A percentile compares a stretch with the other conserved stretches of the same genome.
phyloP scores from a whole-genome alignment of 2,329 filamentous ascomycete species.

The Pseudogymnoascus sp. region DNA sequence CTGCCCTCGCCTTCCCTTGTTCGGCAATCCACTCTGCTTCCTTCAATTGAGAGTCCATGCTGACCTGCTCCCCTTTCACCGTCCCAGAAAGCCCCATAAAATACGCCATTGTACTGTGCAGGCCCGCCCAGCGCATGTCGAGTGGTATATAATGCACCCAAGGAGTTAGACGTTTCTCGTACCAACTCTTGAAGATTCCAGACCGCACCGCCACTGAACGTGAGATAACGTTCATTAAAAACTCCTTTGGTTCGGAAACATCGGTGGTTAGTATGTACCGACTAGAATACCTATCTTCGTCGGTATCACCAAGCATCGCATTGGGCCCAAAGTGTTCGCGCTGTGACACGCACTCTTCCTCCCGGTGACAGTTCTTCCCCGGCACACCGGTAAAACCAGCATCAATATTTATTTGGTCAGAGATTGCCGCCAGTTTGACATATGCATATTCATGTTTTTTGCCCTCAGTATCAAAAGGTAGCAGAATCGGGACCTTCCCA shows the following conservation, averaged over 20 bases:
- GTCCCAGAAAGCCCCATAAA: slow-evolving; percentile 20
- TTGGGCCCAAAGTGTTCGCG: slow-evolving; percentile 24
- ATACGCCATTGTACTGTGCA: slow-evolving; percentile 24
- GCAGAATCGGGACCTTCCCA: slow-evolving; percentile 25
- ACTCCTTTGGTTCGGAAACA: slow-evolving; percentile 41
- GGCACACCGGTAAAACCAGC: slow-evolving; percentile 33
- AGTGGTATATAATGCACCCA: slow-evolving; percentile 59
- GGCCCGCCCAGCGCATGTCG: slow-evolving; percentile 34
- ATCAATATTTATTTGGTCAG: slow-evolving; percentile 24
- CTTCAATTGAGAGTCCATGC: slow-evolving; percentile 15
- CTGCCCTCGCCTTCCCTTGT: slow-evolving; percentile 46
- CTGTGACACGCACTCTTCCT: slow-evolving; percentile 29
- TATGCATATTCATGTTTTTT: slow-evolving; percentile 33
- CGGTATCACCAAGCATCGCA: slow-evolving; percentile 27
- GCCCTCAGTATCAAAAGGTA: slow-evolving; percentile 23
- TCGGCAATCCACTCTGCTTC: slow-evolving; percentile 44
- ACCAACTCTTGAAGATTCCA: slow-evolving; percentile 56
- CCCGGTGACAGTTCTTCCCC: slow-evolving; percentile 23
- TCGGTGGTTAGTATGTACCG: slow-evolving; percentile 53
- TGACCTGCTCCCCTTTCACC: slow-evolving; percentile 8
- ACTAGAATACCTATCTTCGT: slow-evolving; percentile 31
- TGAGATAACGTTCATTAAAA: slow-evolving; percentile 42
- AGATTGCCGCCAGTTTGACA: slow-evolving; percentile 34
- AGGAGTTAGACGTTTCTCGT: slow-evolving; percentile 49
- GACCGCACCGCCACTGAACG: slow-evolving; percentile 48